Evolutionary conservation across 208 protist species (phyloP).

Genomic region (Histomonas meleagridis): DNA sequence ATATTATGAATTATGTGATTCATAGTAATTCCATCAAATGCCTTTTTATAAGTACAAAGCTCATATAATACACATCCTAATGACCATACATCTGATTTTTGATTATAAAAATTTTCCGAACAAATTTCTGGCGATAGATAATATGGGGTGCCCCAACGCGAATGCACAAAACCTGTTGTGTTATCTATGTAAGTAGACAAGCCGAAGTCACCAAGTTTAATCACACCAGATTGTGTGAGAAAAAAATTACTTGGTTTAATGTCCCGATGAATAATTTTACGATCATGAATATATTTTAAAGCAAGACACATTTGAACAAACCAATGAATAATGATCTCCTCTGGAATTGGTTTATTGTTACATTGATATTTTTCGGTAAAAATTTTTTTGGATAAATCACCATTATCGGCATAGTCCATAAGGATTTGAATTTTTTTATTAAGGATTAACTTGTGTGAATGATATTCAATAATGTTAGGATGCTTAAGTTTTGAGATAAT

Average conservation of each 20-base stretch:
- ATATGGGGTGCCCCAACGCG: constrained; percentile 4
- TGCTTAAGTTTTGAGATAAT: not conserved
- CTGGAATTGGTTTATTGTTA: not conserved
- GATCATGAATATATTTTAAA: constrained; percentile 54
- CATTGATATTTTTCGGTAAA: too few relatives aligned
- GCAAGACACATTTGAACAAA: constrained; percentile 54
- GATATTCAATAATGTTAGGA: not conserved
- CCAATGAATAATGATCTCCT: constrained; percentile 48
- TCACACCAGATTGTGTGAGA: not conserved
- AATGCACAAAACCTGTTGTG: not conserved
- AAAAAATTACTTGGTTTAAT: constrained; percentile 38
- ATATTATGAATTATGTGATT: not conserved
- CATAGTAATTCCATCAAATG: not conserved
- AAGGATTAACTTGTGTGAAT: not conserved
- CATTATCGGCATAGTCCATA: not conserved
- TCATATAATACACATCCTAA: constrained; percentile 35
- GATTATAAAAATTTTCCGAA: not conserved
- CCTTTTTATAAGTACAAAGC: not conserved
- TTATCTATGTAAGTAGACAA: not conserved
- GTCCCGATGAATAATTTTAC: constrained; percentile 57
- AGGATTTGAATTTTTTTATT: not conserved
- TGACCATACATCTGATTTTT: constrained; percentile 36
- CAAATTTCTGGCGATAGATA: constrained; percentile 39
- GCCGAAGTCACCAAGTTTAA: not conserved
- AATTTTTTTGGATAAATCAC: not conserved